Percentiles rank a stretch among this genome's conserved stretches.
These are phyloP conservation scores for Nemania sp. DNA, from an alignment of 2,329 filamentous ascomycete species.

Conservation along the genomic window DNA sequence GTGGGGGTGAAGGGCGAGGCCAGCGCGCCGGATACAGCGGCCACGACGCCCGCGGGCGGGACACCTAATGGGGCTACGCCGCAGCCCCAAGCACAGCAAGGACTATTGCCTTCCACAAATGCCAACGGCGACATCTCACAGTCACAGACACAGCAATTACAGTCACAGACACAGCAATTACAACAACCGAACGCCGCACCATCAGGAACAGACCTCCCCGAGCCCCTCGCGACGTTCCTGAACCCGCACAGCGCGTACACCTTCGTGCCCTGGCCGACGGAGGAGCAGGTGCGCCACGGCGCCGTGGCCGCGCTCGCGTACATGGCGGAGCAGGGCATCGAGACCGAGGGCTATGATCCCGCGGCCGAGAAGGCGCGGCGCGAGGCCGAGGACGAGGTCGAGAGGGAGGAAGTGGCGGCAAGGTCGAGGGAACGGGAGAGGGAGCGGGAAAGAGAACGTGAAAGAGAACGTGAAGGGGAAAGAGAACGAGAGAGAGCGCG, in stretches of 20 bases:
- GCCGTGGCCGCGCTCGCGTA: slow-evolving; percentile 67
- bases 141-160: background rate
- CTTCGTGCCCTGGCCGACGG: slow-evolving; percentile 79
- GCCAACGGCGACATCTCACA: background rate
- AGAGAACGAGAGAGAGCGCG: slow-evolving; percentile 52
- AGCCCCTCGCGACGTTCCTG: slow-evolving; percentile 52
- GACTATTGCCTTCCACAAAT: background rate
- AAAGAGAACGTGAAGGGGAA: no score
- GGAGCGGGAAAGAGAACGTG: no score
- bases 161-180: slow-evolving; percentile 29
- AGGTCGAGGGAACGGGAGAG: no score
- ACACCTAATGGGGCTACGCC: slow-evolving; percentile 32
- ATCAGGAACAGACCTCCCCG: slow-evolving; percentile 53
- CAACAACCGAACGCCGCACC: no score
- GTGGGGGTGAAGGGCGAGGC: slow-evolving; percentile 28
- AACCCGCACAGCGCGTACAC: slow-evolving; percentile 59
- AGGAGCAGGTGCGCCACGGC: slow-evolving; percentile 69
- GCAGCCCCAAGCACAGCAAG: background rate
- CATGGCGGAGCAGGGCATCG: slow-evolving; percentile 63
- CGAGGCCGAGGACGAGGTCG: slow-evolving; percentile 55
- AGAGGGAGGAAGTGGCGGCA: slow-evolving; percentile 48
- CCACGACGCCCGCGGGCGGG: slow-evolving; percentile 32
- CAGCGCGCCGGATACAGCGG: slow-evolving; percentile 33
- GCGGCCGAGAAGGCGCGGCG: slow-evolving; percentile 55
- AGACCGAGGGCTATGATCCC: slow-evolving; percentile 64